Conservation (phyloP, 352 stramenopile genomes). For the Globisporangium cylindrosporum region DNA sequence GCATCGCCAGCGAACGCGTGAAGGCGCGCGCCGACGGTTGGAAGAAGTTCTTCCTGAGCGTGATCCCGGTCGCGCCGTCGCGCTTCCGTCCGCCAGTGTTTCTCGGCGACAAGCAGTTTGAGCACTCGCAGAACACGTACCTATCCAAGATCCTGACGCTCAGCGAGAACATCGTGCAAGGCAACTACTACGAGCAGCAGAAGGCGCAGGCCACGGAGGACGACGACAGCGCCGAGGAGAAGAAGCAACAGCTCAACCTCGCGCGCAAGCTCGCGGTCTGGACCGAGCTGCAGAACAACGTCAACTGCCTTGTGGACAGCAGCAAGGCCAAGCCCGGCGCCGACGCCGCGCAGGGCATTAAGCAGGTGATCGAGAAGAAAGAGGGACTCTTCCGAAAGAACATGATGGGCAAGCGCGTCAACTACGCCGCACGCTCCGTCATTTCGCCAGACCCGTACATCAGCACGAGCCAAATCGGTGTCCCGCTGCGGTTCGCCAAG, state of each 20-base stretch:
- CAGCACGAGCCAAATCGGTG: slow-evolving; percentile 99
- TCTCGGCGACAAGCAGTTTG: slow-evolving; percentile 94
- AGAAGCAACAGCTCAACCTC: slow-evolving; percentile 72
- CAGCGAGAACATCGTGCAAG: slow-evolving; percentile 88
- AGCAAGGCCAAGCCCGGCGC: slow-evolving; percentile 65
- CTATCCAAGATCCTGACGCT: slow-evolving; percentile 93
- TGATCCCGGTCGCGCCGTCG: slow-evolving; percentile 96
- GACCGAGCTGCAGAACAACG: slow-evolving; percentile 96
- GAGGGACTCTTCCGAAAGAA: slow-evolving; percentile 99
- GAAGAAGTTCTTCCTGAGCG: slow-evolving; percentile 95
- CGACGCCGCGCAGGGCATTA: slow-evolving; percentile 89
- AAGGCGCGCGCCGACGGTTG: slow-evolving; percentile 64
- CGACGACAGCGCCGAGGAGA: slow-evolving; percentile 42
- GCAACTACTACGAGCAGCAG: slow-evolving; percentile 61
- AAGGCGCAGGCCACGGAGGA: slow-evolving; percentile 39
- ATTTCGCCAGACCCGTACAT: slow-evolving; percentile 99
- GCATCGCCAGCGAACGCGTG: slow-evolving; percentile 58
- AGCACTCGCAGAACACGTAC: slow-evolving; percentile 97
- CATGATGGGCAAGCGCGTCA: slow-evolving; percentile 99
- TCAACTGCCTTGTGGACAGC: slow-evolving; percentile 84
- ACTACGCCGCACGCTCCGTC: slow-evolving; percentile 98
- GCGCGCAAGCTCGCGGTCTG: slow-evolving; percentile 92
- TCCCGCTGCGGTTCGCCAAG: slow-evolving; percentile 97
- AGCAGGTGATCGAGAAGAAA: slow-evolving; percentile 99
- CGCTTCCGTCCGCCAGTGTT: slow-evolving; percentile 98